Base-by-base conservation (phyloP, 2,329 filamentous ascomycete genomes). In the Pseudogymnoascus sp. region DNA sequence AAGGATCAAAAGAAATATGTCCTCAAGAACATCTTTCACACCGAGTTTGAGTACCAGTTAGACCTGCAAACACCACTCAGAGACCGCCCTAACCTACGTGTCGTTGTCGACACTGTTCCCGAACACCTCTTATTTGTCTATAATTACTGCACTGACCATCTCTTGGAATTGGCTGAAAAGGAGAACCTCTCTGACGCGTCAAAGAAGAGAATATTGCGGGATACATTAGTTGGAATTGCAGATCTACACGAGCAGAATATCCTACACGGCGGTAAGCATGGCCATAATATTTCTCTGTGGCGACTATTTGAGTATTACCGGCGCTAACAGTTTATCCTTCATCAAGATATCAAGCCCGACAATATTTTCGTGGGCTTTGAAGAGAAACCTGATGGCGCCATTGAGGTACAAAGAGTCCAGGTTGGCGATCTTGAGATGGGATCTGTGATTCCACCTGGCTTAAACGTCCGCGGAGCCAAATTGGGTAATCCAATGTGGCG, bases 91-190 rank as follows among this genome's bases (percentile, higher is more conserved):
- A 74, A 77, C 66, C 64, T 78, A 58, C 73, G 76, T 36, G 71
- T 73, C 4, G 62, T 75, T 75, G 16, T 68, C 45, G 78, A 80
- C 66, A 76, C 74, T 39, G 71, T 79, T 64, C 76, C 77, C 5
- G 74, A 77, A 19, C 70, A 76, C 64, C 75, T 73, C 30, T 77
- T 79, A 70, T 79, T 80, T 65, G 74, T 78, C 63, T 80, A 77
- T 62, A 73, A 75, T 63, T 78, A 79, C 68, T 69, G 78, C 65
- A 74, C 71, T 4, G 75, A 75, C 60, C 70, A 79, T 70, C 71
- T 79, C n/a, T 72, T 80, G 62, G 71, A 70, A 64, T 73, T 79
- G 63, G 74, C 70, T 60, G 75, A 76, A 66, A 75, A 75, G 66
- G 6, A 45, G 22, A 70, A 76, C 59, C 62, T 79, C 23, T 68